Conservation (phyloP, 305 asterid genomes). For the Fraxinus velutina region DNA sequence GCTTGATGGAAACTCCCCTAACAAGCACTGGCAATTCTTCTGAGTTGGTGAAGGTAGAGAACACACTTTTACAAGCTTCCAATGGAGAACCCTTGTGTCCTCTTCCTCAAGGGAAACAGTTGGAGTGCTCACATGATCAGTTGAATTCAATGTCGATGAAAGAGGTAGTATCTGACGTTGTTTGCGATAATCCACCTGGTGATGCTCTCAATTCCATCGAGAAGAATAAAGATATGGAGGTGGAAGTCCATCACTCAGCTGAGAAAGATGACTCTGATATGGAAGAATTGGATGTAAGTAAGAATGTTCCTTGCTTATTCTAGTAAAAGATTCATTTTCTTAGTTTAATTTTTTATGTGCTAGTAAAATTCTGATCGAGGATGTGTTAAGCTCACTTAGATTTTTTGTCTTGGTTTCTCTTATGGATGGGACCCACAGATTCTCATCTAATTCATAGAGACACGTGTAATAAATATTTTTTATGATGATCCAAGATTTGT, state of each 20-base stretch:
- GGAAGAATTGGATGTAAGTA: conserved; percentile 82
- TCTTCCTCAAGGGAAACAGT: conserved; percentile 22
- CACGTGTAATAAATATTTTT: not conserved
- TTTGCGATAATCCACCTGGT: conserved; percentile 33
- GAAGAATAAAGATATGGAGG: conserved; percentile 39
- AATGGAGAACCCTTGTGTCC: conserved; percentile 28
- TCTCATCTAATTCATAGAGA: not conserved
- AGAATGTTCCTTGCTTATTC: conserved; percentile 27
- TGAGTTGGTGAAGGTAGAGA: conserved; percentile 32
- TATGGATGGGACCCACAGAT: not conserved
- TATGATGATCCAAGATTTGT: not conserved
- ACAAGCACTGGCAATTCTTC: conserved; percentile 27
- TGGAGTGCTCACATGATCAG: conserved; percentile 37
- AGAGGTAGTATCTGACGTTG: conserved; percentile 34
- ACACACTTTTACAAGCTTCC: conserved; percentile 26
- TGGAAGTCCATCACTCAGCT: conserved; percentile 41
- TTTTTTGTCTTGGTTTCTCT: not conserved
- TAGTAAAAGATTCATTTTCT: conserved; percentile 15
- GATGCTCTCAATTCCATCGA: conserved; percentile 26
- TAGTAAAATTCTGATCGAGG: not conserved
- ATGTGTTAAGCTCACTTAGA: not conserved
- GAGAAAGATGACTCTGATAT: conserved; percentile 75
- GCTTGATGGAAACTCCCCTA: conserved; percentile 19
- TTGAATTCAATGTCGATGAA: conserved; percentile 27
- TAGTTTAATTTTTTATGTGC: not conserved